Base-by-base conservation (phyloP, 108 stramenopile species). In the Aurantiochytrium sp. region DNA sequence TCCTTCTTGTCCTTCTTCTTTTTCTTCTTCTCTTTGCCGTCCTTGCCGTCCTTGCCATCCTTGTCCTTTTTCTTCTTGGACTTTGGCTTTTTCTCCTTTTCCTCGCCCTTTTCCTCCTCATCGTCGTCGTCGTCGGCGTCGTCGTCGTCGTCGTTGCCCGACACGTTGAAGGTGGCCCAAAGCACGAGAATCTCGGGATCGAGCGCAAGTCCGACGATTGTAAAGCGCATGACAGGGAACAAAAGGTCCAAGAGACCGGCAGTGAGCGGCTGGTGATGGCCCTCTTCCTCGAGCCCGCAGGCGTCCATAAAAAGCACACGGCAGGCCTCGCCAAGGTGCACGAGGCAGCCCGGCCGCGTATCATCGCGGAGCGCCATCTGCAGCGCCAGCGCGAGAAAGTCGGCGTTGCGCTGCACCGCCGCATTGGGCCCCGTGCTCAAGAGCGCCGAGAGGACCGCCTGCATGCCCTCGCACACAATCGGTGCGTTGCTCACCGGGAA, bases 291-390 rank as follows among this genome's bases (percentile, higher is more conserved):
- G 8, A 81, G n/a, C 10, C 73, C 73, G 45, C 73, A 81, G 10
- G 42, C 73, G 15, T 41, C 39, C 45, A 3, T 81, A n/a, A 48
- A 48, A 12, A 81, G 45, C 10, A 81, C 0, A 1, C 45, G 73
- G 45, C 73, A 81, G 0, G 73, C 73, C 27, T 48, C 42, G n/a
- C 73, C 73, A 37, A 81, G 3, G 24, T 48, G 73, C 21, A 81
- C 42, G 45, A 81, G 73, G 19, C 42, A 48, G n/a, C 45, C 73
- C 6, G 73, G 73, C 1, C 45, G 42, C 6, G 45, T 30, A 42
- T 81, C 73, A 6, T 81, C 73, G 2, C 73, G 73, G 39, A 81
- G 73, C 24, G 73, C 73, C 42, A 81, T 81, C 30, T 81, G 73
- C 73, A 81, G 30, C 73, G 73, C 73, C 6, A 41, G 42, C 42